Evolutionary conservation across 2,329 filamentous ascomycete species (phyloP).

Genomic region (Ophiostoma angusticollis): DNA sequence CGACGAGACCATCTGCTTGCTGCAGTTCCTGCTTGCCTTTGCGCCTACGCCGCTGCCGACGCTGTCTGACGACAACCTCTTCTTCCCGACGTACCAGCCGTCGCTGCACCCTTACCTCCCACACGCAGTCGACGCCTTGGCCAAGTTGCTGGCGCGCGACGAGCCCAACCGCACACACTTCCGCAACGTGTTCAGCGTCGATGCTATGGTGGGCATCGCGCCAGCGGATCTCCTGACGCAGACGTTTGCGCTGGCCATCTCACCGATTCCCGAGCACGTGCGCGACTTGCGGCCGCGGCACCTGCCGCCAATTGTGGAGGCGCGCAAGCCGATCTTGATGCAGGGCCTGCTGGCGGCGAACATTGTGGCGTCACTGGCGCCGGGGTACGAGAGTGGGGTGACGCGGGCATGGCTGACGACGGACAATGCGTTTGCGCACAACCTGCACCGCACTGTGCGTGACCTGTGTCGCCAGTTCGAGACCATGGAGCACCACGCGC

Average conservation of each 20-base stretch:
- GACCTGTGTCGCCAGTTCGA: constrained; percentile 55
- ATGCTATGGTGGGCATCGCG: constrained; percentile 47
- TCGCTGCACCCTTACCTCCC: constrained; percentile 76
- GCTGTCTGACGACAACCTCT: constrained; percentile 42
- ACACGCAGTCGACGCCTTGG: constrained; percentile 76
- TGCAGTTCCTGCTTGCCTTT: constrained; percentile 86
- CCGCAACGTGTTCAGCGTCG: constrained; percentile 65
- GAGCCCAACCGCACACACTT: constrained; percentile 85
- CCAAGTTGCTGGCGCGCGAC: constrained; percentile 83
- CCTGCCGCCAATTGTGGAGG: constrained; percentile 58
- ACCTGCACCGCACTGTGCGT: constrained; percentile 62
- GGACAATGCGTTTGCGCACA: constrained; percentile 71
- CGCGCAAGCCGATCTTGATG: constrained; percentile 77
- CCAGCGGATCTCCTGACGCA: constrained; percentile 74
- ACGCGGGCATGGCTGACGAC: constrained; percentile 72
- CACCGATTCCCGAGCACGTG: constrained; percentile 61
- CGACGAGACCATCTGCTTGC: constrained; percentile 73
- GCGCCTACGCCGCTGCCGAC: constrained; percentile 64
- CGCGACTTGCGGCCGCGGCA: constrained; percentile 40
- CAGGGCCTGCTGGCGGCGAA: constrained; percentile 86
- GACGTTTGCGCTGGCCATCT: constrained; percentile 76
- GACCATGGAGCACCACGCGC: constrained; percentile 9
- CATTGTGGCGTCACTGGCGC: constrained; percentile 63
- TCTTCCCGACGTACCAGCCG: constrained; percentile 73
- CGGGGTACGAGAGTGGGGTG: constrained; percentile 51